phyloP scores from a whole-genome alignment of 805 yeast species.

The Yarrowia divulgata region DNA sequence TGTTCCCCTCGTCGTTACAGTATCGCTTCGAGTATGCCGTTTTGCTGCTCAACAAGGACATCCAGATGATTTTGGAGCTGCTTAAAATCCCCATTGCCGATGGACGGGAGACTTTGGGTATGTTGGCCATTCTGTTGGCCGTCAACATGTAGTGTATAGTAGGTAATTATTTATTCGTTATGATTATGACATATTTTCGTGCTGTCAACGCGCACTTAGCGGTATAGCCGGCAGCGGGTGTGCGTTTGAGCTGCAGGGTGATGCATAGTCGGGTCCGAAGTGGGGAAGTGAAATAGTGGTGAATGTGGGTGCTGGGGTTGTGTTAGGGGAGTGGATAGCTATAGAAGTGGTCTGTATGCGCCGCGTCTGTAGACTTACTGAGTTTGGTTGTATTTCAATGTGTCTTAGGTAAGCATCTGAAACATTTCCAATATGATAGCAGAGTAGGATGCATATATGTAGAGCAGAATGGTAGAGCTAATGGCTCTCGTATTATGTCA shows the following conservation, averaged over 20 bases:
- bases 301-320: too few relatives aligned
- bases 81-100: constrained; percentile 35
- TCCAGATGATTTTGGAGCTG: constrained; percentile 34
- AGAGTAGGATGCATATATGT: not conserved
- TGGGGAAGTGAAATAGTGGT: not conserved
- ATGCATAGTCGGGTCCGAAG: constrained; percentile 26
- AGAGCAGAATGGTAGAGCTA: too few relatives aligned
- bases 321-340: not conserved
- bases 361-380: too few relatives aligned
- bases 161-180: constrained; percentile 6
- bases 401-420: not conserved
- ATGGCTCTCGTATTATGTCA: too few relatives aligned
- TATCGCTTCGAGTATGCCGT: constrained; percentile 36
- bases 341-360: too few relatives aligned
- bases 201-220: not conserved
- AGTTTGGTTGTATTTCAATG: not conserved
- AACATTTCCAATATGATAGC: not conserved
- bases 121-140: constrained; percentile 34
- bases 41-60: constrained; percentile 31
- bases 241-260: not conserved
- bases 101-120: constrained; percentile 32
- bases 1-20: constrained; percentile 29
- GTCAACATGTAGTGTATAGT: constrained; percentile 21
- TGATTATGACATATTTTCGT: not conserved
- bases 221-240: not conserved